phyloP scores from a whole-genome alignment of 768 basidiomycete genomes.

The Calocera viscosa region DNA sequence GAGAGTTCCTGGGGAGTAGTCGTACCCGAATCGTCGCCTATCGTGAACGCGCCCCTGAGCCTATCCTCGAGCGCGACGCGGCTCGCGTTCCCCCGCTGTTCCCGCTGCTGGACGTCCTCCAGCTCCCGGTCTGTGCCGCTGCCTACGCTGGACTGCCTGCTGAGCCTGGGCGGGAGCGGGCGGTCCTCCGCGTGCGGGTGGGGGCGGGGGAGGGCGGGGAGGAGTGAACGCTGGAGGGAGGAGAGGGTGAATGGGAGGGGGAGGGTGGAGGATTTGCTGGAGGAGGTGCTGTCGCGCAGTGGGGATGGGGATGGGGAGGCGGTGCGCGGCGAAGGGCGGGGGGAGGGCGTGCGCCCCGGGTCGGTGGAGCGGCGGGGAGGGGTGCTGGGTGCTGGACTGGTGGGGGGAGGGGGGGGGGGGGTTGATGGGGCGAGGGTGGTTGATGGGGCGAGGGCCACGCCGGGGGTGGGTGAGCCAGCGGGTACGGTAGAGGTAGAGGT shows the following conservation, averaged over 20 bases:
- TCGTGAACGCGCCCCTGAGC: conserved; percentile 51
- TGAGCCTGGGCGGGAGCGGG: not conserved
- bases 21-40: conserved; percentile 41
- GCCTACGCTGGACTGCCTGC: not conserved
- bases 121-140: not conserved
- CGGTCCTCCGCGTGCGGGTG: not conserved
- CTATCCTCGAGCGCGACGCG: conserved; percentile 65
- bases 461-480: conserved; percentile 28
- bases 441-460: too few species aligned
- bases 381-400: conserved; percentile 24
- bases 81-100: conserved; percentile 11
- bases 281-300: not conserved
- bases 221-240: not conserved
- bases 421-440: conserved; percentile 33
- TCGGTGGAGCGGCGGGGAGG: too few species aligned
- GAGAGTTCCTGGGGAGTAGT: conserved; percentile 33
- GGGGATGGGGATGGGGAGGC: not conserved
- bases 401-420: conserved; percentile 47
- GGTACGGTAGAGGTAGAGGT: conserved; percentile 25
- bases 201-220: not conserved
- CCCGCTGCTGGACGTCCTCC: not conserved
- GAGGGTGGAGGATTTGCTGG: not conserved
- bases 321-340: not conserved
- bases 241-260: not conserved
- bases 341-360: not conserved